phyloP scores from a whole-genome alignment of 768 basidiomycete species.

The Mycena vitilis region DNA sequence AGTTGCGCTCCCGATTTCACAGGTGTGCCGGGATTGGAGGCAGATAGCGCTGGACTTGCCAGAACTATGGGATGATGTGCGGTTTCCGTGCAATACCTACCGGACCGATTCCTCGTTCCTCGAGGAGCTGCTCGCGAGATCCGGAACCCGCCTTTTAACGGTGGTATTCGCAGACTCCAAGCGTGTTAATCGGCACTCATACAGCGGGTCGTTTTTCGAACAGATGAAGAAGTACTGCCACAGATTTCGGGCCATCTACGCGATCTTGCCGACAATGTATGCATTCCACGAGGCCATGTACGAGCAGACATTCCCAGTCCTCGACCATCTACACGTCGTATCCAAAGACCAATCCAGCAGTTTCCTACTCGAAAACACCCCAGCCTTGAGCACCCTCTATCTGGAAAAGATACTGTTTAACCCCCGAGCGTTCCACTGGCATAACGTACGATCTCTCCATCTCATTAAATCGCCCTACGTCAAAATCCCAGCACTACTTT shows the following conservation, averaged over 20 bases:
- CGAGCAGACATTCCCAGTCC: neutral
- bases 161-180: conserved; percentile 5
- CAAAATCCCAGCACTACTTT: neutral
- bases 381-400: neutral
- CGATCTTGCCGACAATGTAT: neutral
- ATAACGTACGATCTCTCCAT: conserved; percentile 1
- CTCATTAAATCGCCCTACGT: neutral
- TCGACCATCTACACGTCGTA: conserved; percentile 11
- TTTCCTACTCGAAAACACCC: conserved; percentile 2
- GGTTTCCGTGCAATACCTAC: conserved; percentile 10
- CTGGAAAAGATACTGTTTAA: conserved; percentile 3
- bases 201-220: conserved; percentile 7
- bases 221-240: conserved; percentile 12
- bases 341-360: neutral
- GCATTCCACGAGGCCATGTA: conserved; percentile 1
- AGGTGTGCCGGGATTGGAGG: conserved; percentile 17
- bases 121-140: conserved; percentile 5
- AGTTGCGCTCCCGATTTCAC: conserved; percentile 20
- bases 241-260: conserved; percentile 8
- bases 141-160: conserved; percentile 4
- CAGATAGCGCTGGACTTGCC: conserved; percentile 13
- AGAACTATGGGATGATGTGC: conserved; percentile 17
- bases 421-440: conserved; percentile 5
- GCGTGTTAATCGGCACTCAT: neutral
- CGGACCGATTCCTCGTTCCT: neutral